Evolutionary conservation across 371 early-diverging fungal genomes (phyloP).

Genomic region (Nematocida parisii): DNA sequence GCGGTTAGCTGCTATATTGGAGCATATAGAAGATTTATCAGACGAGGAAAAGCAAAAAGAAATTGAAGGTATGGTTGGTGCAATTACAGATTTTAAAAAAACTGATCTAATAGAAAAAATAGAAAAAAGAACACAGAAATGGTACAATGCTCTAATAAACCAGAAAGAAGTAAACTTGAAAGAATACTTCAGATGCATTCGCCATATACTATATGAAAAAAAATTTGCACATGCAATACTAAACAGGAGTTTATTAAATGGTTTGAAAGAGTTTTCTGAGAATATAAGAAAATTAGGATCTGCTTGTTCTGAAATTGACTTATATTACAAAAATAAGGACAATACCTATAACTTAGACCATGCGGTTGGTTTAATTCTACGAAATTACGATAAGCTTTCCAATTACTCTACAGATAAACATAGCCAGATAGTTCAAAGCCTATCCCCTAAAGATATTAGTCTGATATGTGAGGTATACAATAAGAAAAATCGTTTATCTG

Average conservation of each 20-base stretch:
- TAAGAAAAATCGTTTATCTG: neutral
- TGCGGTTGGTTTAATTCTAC: neutral
- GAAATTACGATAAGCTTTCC: neutral
- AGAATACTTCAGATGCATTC: neutral
- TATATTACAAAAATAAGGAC: neutral
- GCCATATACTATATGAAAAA: neutral
- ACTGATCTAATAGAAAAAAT: neutral
- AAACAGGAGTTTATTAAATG: neutral
- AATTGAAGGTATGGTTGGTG: neutral
- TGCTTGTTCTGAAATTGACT: neutral
- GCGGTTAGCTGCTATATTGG: neutral
- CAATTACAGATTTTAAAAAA: neutral
- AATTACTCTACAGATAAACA: neutral
- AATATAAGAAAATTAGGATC: neutral
- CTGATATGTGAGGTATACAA: neutral
- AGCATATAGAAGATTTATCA: neutral
- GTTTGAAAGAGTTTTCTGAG: neutral
- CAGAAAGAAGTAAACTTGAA: neutral
- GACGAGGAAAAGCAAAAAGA: neutral
- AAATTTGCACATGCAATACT: neutral
- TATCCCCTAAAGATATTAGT: neutral
- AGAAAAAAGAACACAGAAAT: neutral
- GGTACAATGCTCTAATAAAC: neutral
- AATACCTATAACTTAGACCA: neutral
- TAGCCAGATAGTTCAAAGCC: neutral